Evolutionary conservation across 306 rosid genomes (phyloP).

Genomic region (Potentilla sterilis): DNA sequence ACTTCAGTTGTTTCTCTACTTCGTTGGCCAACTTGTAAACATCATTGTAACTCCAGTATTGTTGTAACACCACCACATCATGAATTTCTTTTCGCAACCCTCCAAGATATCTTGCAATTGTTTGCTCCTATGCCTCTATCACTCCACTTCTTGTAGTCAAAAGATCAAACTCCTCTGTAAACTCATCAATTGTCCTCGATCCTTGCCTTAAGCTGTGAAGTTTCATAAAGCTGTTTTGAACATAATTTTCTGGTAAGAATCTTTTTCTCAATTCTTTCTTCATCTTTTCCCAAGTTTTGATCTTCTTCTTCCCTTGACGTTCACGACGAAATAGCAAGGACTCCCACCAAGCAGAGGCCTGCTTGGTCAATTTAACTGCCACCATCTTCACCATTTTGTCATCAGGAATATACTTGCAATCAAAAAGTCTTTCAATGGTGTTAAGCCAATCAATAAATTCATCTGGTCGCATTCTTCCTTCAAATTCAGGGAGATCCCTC

Average conservation of each 20-base stretch:
- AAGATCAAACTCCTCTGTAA: neutral
- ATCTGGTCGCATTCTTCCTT: neutral
- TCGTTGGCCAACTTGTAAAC: neutral
- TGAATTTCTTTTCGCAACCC: neutral
- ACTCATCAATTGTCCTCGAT: neutral
- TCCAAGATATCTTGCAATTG: neutral
- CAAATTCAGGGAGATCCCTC: neutral
- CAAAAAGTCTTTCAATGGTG: neutral
- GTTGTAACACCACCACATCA: neutral
- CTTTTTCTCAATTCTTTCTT: neutral
- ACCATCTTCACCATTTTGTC: neutral
- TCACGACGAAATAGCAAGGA: neutral
- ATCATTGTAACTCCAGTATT: neutral
- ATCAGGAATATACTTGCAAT: neutral
- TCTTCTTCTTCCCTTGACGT: neutral
- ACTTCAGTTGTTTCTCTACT: neutral
- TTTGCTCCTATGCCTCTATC: neutral
- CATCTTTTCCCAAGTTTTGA: neutral
- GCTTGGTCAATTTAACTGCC: neutral
- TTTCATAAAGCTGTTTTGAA: neutral
- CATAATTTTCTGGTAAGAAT: neutral
- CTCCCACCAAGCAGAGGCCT: constrained; percentile 12
- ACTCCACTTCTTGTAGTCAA: neutral
- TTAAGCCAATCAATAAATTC: constrained; percentile 13
- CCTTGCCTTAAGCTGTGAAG: neutral